These are phyloP conservation scores for Backusella australiensis DNA, from an alignment of 192 early-diverging fungal genomes.

Conservation along the genomic window DNA sequence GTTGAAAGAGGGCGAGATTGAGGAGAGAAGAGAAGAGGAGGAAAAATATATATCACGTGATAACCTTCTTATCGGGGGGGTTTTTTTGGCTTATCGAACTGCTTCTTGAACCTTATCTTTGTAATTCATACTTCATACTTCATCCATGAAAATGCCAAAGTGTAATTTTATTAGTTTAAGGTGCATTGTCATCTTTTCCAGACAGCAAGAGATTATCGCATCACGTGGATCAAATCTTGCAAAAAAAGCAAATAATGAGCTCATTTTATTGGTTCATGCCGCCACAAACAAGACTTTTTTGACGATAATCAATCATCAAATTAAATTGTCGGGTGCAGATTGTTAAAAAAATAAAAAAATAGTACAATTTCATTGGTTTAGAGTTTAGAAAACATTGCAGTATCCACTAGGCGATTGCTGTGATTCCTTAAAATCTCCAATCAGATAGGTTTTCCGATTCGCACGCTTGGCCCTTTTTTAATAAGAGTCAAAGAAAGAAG, in stretches of 20 bases:
- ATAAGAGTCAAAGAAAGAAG: neutral
- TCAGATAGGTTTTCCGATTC: neutral
- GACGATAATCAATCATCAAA: neutral
- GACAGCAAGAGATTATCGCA: neutral
- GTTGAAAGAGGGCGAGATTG: neutral
- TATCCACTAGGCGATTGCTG: neutral
- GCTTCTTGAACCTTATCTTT: neutral
- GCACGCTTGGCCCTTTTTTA: constrained; percentile 6
- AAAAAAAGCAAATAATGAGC: neutral
- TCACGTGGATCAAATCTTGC: neutral
- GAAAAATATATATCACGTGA: neutral
- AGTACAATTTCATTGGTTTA: neutral
- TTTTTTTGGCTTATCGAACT: neutral
- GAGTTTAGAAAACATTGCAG: neutral
- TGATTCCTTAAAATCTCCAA: neutral
- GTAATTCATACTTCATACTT: neutral
- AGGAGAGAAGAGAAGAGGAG: no score
- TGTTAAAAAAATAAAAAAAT: neutral
- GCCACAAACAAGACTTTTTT: neutral
- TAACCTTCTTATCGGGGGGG: neutral
- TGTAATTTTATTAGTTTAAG: neutral
- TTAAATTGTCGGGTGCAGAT: neutral
- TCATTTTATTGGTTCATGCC: neutral
- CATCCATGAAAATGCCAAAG: neutral
- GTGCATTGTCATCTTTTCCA: neutral